Evolutionary conservation across 257 asterid genomes (phyloP).

Genomic region (Solanum corneliomulleri): DNA sequence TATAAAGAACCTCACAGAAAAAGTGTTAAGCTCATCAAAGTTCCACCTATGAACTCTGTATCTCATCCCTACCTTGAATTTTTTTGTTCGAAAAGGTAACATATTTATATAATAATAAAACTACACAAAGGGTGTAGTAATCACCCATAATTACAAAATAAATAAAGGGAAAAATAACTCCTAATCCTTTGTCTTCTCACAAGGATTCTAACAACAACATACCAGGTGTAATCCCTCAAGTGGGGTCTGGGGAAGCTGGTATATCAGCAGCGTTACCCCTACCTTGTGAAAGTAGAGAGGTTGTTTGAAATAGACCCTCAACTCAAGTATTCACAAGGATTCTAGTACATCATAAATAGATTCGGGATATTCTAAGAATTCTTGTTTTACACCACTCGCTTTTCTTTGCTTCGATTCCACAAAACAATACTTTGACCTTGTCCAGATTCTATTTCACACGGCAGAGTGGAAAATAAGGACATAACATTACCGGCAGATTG

Average conservation of each 20-base stretch:
- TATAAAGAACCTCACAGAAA: neutral
- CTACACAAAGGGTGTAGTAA: neutral
- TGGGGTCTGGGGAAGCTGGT: neutral
- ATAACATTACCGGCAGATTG: neutral
- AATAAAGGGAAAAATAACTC: neutral
- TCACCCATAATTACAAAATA: neutral
- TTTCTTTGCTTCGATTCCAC: neutral
- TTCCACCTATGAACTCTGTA: neutral
- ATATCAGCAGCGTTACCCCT: neutral
- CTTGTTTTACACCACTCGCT: neutral
- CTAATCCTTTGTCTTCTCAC: neutral
- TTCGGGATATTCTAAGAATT: neutral
- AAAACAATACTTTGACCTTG: neutral
- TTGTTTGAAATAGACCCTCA: neutral
- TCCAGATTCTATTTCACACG: neutral
- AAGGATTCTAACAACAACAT: neutral
- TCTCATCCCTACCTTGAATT: neutral
- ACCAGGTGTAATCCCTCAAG: neutral
- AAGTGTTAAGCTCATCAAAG: neutral
- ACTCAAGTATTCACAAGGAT: neutral
- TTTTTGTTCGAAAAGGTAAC: neutral
- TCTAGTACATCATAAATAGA: neutral
- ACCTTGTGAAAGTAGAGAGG: neutral
- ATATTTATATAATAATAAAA: neutral
- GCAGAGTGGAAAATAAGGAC: neutral